Evolutionary conservation across 1,284 basidiomycete species (phyloP).

Genomic region (Schizophyllum commune): DNA sequence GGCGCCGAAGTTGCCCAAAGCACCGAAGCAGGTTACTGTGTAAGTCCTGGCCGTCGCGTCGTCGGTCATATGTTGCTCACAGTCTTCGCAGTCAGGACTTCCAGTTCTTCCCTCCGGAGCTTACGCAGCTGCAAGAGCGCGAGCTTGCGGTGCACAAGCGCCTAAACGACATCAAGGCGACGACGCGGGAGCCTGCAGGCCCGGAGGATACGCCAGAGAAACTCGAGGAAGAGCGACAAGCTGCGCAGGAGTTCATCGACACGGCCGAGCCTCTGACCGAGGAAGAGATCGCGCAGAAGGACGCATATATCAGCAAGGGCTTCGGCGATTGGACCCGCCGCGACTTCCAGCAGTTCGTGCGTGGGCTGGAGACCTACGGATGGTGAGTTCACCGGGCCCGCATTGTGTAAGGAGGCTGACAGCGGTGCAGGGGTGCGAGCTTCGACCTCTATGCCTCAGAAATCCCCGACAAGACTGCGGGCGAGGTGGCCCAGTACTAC

Average conservation of each 20-base stretch:
- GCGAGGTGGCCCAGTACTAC: slow-evolving; percentile 79
- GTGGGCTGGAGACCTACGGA: slow-evolving; percentile 79
- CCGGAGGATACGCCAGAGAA: slow-evolving; percentile 77
- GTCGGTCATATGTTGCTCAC: neutral
- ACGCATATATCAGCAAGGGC: slow-evolving; percentile 69
- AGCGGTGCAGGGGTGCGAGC: slow-evolving; percentile 51
- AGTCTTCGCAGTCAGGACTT: slow-evolving; percentile 73
- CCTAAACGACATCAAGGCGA: slow-evolving; percentile 71
- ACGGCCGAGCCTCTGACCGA: slow-evolving; percentile 87
- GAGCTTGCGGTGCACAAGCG: slow-evolving; percentile 80
- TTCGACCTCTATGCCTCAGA: slow-evolving; percentile 77
- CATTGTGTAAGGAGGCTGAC: slow-evolving; percentile 4
- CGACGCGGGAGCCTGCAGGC: slow-evolving; percentile 60
- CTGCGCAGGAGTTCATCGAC: slow-evolving; percentile 85
- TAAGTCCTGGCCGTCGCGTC: slow-evolving; percentile 27
- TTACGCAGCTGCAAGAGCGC: slow-evolving; percentile 82
- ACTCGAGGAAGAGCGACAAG: slow-evolving; percentile 74
- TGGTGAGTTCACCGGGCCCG: slow-evolving; percentile 42
- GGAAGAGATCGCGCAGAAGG: slow-evolving; percentile 77
- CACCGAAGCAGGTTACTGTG: slow-evolving; percentile 86
- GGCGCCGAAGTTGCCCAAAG: slow-evolving; percentile 75
- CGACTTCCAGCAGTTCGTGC: slow-evolving; percentile 89
- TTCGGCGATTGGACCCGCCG: slow-evolving; percentile 89
- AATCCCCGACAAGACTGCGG: slow-evolving; percentile 80
- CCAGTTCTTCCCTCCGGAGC: slow-evolving; percentile 89